phyloP scores from a whole-genome alignment of 208 protist species.

The Crithidia bombi region DNA sequence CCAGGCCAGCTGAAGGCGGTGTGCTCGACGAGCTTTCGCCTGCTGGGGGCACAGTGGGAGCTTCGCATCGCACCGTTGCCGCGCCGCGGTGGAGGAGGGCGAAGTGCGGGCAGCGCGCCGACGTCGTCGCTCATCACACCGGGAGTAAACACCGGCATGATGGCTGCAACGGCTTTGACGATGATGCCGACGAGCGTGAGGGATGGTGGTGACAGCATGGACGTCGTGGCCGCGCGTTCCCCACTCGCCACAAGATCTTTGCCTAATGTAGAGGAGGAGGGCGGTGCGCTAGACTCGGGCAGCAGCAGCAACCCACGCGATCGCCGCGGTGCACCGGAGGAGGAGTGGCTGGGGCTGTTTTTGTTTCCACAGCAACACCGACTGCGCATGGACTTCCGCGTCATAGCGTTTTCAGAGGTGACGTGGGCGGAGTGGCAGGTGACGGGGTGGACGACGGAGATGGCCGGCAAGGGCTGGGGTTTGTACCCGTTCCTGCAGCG shows the following conservation, averaged over 20 bases:
- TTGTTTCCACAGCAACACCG: constrained; percentile 59
- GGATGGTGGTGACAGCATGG: neutral
- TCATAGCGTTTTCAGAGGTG: constrained; percentile 72
- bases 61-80: constrained; percentile 60
- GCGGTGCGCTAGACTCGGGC: neutral
- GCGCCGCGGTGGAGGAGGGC: neutral
- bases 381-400: constrained; percentile 71
- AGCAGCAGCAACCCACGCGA: neutral
- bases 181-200: neutral
- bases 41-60: constrained; percentile 70
- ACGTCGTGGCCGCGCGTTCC: neutral
- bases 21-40: constrained; percentile 59
- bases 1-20: constrained; percentile 59
- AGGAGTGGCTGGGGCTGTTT: constrained; percentile 73
- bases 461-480: constrained; percentile 73
- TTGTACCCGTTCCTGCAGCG: constrained; percentile 67
- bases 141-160: constrained; percentile 10
- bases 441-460: constrained; percentile 52
- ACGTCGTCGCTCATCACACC: constrained; percentile 3
- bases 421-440: constrained; percentile 76
- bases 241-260: constrained; percentile 11
- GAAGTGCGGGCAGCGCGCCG: neutral
- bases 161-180: constrained; percentile 7
- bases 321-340: constrained; percentile 20
- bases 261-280: neutral